These are phyloP conservation scores for Scutellaria barbata DNA, from an alignment of 257 asterid genomes.

Conservation along the genomic window DNA sequence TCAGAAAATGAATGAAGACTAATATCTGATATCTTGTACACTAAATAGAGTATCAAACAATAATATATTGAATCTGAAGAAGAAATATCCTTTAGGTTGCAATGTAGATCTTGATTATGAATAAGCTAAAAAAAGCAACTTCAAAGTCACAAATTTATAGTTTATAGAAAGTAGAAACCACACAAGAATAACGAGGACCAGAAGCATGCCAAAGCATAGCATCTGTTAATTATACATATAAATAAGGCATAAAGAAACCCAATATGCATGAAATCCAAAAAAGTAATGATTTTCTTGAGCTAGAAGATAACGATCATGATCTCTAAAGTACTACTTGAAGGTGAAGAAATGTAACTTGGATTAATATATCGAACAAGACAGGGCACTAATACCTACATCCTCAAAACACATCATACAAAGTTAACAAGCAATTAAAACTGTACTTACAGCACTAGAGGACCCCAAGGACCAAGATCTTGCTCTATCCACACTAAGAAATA, in stretches of 20 bases:
- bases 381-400: neutral
- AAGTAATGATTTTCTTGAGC: neutral
- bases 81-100: neutral
- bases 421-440: slow-evolving; percentile 21
- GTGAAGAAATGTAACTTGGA: neutral
- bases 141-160: too few relatives aligned
- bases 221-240: neutral
- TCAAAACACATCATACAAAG: neutral
- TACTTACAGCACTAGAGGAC: slow-evolving; percentile 92
- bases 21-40: neutral
- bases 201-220: slow-evolving; percentile 1
- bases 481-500: slow-evolving; percentile 82
- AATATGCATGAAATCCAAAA: neutral
- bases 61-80: neutral
- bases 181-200: neutral
- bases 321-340: too few relatives aligned
- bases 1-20: neutral
- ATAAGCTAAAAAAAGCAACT: neutral
- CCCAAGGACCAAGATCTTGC: slow-evolving; percentile 95
- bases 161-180: neutral
- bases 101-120: neutral
- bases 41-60: neutral
- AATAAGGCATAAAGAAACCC: neutral
- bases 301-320: slow-evolving; percentile 23
- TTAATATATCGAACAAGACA: slow-evolving; percentile 24